Base-by-base conservation (phyloP, 306 rosid genomes). In the Biancaea sappan region DNA sequence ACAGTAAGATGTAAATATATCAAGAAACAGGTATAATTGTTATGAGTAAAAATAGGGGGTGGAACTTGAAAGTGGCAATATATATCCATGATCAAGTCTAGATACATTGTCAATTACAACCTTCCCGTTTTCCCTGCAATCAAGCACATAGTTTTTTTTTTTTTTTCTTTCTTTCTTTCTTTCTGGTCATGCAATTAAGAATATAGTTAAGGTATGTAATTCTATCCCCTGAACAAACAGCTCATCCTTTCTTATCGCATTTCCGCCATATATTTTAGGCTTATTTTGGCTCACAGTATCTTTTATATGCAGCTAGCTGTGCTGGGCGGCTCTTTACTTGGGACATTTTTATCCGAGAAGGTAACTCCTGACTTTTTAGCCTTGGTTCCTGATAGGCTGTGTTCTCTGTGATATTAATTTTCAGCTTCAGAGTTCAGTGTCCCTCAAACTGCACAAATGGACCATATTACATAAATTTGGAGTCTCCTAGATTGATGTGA, bases 341-440 rank as follows among this genome's bases (percentile, higher is more conserved):
- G 99, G 69, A 80, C 96, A 66, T 90, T 90, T 83, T 80, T 95
- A 77, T 92, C 98, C n/a, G 97, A 92, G 87, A 95, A 88, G 98
- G 98, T 92, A 87, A 76, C 26, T 51, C 65, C n/a, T 72, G 71
- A 71, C 53, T 34, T 83, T 68, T 61, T 31, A n/a, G 73, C 57
- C 51, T 62, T 51, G 77, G 15, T 61, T 60, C 60, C 21, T 53
- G 60, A 38, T 61, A 63, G 74, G 58, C 46, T 54, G 21, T 50
- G 19, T 71, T 41, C 26, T 40, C 19, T 76, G 15, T 34, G 28
- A 18, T 21, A 21, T 62, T 53, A 54, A 47, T 54, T 78, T 75
- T 44, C 61, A 18, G 75, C 61, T 68, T 31, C 59, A 40, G 38
- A 69, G 51, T 60, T 78, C 66, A n/a, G n/a, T n/a, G n/a, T 57